These are phyloP conservation scores for Auricularia sp. DNA, from an alignment of 768 basidiomycete species.

Conservation along the genomic window DNA sequence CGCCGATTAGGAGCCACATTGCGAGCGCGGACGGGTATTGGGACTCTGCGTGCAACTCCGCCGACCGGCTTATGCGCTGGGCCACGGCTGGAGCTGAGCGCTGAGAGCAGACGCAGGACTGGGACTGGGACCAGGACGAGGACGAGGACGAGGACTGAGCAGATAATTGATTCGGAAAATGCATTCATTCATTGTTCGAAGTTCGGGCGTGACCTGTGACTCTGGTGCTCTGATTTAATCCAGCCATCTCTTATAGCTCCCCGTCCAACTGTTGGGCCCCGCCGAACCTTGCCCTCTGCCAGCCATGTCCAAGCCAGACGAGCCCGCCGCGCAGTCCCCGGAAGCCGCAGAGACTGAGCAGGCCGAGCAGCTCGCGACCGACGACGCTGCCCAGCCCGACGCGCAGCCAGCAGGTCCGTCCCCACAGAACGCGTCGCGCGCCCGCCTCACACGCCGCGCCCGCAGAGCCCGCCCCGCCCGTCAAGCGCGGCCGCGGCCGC, in stretches of 20 bases:
- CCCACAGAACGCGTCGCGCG: conserved; percentile 20
- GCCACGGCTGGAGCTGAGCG: too few relatives aligned
- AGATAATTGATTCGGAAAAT: too few relatives aligned
- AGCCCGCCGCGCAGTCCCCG: not conserved
- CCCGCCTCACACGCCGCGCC: not conserved
- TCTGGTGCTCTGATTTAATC: not conserved
- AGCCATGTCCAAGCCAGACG: not conserved
- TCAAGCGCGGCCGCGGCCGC: conserved; percentile 77
- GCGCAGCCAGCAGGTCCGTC: not conserved
- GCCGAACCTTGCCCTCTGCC: not conserved
- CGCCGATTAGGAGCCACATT: conserved; percentile 8
- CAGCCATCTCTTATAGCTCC: not conserved
- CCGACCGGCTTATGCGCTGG: not conserved
- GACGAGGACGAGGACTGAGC: too few relatives aligned
- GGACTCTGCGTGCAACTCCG: not conserved
- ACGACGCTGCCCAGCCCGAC: not conserved
- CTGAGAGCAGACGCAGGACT: too few relatives aligned
- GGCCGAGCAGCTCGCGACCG: not conserved
- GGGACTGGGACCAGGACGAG: too few relatives aligned
- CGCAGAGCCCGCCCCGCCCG: conserved; percentile 17
- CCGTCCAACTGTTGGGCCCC: not conserved
- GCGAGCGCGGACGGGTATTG: not conserved
- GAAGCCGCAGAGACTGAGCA: not conserved
- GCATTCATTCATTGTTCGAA: not conserved
- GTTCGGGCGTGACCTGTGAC: not conserved